Evolutionary conservation across 2,329 filamentous ascomycete genomes (phyloP), one percentile per base, ranked within the genome.

Genomic region (Xylariaceae sp.): DNA sequence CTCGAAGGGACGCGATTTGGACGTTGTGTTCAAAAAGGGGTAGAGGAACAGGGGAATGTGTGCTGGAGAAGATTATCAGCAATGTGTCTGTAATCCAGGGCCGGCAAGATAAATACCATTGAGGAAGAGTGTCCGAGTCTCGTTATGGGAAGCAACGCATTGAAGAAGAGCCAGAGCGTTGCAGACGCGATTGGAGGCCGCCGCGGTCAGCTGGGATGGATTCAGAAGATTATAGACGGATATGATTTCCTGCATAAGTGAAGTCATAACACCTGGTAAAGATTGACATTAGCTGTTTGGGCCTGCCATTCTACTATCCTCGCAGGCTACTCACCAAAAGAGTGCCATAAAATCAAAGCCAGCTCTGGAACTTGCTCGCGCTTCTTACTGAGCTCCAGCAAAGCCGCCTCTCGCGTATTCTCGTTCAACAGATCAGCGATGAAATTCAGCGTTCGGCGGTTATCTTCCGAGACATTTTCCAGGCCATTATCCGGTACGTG

Each of bases 1-100:
- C 65, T 98, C 93, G 64, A 97, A 98, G 0, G 93, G 93, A 39
- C 93, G 82, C 24, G 90, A 96, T 67, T 98, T 98, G 26, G 93
- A 97, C 1, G 93, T 98, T 3, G 93, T 98, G 69, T 98, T 98
- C 49, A 98, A 81, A 61, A 98, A 98, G 0, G 93, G 93, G 57
- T 98, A 98, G 43, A 98, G 82, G 65, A 96, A 98, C 38, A 98
- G 80, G 7, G 93, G 93, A 44, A 98, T 97, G 60, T 98, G 93
- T 30, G 93, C 93, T 96, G 57, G 22, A 47, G 26, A 51, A 47
- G 9, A 34, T 34, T 34, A n/a, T 16, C 9, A 31, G 26, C 12
- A 7, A 13, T n/a, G 12, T 19, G 16, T 24, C 9, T n/a, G 33
- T 1, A 16, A 9, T 18, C 11, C 9, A 4, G 34, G 6, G 18